These are phyloP conservation scores for Prosopis cineraria DNA, from an alignment of 306 rosid genomes.

Conservation along the genomic window DNA sequence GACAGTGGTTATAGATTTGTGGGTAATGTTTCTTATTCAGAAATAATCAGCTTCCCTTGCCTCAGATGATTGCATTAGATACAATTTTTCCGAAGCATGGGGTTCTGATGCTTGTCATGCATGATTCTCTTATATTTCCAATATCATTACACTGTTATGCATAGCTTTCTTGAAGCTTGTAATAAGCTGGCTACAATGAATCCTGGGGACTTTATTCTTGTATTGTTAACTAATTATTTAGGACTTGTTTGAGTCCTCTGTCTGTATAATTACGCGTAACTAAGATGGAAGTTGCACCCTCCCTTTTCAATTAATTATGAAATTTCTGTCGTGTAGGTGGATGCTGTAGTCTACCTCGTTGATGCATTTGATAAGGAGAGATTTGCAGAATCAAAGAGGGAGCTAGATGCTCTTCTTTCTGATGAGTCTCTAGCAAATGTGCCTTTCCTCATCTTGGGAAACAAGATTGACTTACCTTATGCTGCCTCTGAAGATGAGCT, in stretches of 20 bases:
- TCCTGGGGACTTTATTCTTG: neutral
- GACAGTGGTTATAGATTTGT: neutral
- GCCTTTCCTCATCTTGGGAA: constrained; percentile 62
- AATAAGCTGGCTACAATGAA: neutral
- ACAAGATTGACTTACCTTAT: constrained; percentile 69
- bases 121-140: neutral
- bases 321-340: constrained; percentile 46
- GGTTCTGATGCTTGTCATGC: neutral
- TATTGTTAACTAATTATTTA: neutral
- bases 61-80: neutral
- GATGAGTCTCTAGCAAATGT: constrained; percentile 58
- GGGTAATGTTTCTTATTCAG: neutral
- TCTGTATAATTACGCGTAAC: neutral
- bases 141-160: neutral
- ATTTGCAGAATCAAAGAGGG: constrained; percentile 58
- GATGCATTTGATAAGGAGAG: constrained; percentile 64
- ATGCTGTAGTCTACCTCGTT: constrained; percentile 65
- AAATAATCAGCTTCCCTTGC: neutral
- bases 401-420: constrained; percentile 62
- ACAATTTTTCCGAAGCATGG: neutral
- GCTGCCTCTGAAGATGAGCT: constrained; percentile 71
- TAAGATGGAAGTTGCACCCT: neutral
- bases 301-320: constrained; percentile 1
- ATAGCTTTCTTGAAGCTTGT: neutral
- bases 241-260: neutral